Evolutionary conservation across 768 basidiomycete species (phyloP).

Genomic region (Harrya chromipes): DNA sequence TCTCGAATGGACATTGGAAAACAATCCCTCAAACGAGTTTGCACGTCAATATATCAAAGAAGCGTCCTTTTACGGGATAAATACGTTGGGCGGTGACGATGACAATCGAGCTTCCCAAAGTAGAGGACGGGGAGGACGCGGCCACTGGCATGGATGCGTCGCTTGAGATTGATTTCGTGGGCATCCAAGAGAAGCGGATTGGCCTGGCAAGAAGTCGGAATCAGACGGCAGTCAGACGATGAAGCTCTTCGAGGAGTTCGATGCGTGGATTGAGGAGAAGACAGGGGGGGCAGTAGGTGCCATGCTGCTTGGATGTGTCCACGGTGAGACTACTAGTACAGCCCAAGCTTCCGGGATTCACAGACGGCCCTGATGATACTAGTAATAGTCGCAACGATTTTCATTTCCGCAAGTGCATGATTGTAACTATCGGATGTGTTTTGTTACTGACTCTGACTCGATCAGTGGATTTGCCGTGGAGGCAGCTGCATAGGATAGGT

Average conservation of each 20-base stretch:
- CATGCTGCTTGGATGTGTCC: conserved; percentile 66
- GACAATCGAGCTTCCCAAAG: conserved; percentile 51
- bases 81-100: conserved; percentile 74
- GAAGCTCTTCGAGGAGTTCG: conserved; percentile 69
- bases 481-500: no score
- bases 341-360: no score
- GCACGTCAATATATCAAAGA: conserved; percentile 90
- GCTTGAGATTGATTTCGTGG: conserved; percentile 71
- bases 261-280: conserved; percentile 67
- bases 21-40: conserved; percentile 70
- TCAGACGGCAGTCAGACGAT: conserved; percentile 57
- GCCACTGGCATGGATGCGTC: no score
- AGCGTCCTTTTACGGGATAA: conserved; percentile 78
- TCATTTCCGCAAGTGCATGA: no score
- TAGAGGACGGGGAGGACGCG: no score
- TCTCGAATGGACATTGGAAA: conserved; percentile 76
- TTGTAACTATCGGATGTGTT: no score
- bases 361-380: no score
- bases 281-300: conserved; percentile 66
- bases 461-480: no score
- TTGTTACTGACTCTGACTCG: no score
- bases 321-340: conserved; percentile 53
- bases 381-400: no score
- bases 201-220: conserved; percentile 64
- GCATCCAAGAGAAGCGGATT: conserved; percentile 82